phyloP scores from a whole-genome alignment of 768 basidiomycete genomes.

The Sarcodon sp. region DNA sequence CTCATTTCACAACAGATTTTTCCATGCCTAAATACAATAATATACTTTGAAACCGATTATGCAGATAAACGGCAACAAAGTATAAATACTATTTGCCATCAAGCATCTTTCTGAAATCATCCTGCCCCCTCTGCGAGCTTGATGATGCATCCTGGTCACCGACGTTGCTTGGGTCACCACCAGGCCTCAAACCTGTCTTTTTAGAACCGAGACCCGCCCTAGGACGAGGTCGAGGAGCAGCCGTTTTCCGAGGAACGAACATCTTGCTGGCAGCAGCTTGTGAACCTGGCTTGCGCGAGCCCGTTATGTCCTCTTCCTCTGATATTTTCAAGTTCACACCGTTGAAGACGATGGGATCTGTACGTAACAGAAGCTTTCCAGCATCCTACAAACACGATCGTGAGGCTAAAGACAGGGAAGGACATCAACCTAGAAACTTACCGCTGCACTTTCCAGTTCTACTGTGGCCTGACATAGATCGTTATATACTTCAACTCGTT shows the following conservation, averaged over 20 bases:
- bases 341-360: constrained; percentile 62
- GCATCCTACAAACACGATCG: constrained; percentile 48
- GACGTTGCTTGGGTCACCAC: constrained; percentile 2
- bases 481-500: constrained; percentile 63
- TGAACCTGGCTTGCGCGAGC: neutral
- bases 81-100: constrained; percentile 11
- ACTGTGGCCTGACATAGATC: constrained; percentile 48
- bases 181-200: constrained; percentile 17
- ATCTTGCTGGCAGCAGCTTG: constrained; percentile 20
- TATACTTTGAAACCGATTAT: neutral
- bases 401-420: neutral
- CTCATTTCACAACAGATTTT: too few species aligned
- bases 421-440: constrained; percentile 19
- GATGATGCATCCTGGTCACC: neutral
- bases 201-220: constrained; percentile 58
- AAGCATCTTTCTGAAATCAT: constrained; percentile 82
- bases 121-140: constrained; percentile 43
- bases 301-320: constrained; percentile 32
- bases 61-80: neutral
- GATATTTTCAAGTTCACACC: constrained; percentile 45
- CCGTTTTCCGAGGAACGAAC: constrained; percentile 52
- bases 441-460: constrained; percentile 54
- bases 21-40: too few species aligned
- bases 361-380: constrained; percentile 59
- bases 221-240: constrained; percentile 53